Percentiles rank a stretch among this genome's conserved stretches.
Evolutionary conservation across 768 basidiomycete genomes (phyloP).

Genomic region (Panaeolus cyanescens): DNA sequence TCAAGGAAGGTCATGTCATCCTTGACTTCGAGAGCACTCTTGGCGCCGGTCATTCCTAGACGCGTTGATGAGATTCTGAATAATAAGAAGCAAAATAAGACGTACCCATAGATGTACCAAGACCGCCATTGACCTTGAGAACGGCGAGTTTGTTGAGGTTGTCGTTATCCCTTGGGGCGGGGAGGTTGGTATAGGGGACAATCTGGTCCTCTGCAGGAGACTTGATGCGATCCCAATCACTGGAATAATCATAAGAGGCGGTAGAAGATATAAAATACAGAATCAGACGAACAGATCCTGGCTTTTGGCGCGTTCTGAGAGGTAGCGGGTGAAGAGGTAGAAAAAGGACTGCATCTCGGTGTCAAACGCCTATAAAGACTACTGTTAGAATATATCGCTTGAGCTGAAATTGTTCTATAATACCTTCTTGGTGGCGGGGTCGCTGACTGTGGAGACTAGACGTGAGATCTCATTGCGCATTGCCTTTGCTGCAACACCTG

Average conservation of each 20-base stretch:
- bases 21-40: conserved; percentile 94
- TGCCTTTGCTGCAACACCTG: conserved; percentile 89
- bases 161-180: conserved; percentile 54
- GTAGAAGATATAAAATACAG: conserved; percentile 4
- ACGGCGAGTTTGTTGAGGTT: conserved; percentile 92
- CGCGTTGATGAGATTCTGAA: conserved; percentile 8
- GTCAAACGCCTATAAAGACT: conserved; percentile 70
- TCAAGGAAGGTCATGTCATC: conserved; percentile 99
- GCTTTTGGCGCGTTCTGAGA: conserved; percentile 84
- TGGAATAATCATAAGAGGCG: conserved; percentile 28
- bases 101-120: conserved; percentile 87
- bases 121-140: conserved; percentile 93
- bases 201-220: conserved; percentile 87
- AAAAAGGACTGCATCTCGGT: conserved; percentile 97
- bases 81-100: conserved; percentile 7
- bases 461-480: conserved; percentile 98
- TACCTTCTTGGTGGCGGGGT: conserved; percentile 83
- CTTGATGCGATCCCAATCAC: conserved; percentile 89
- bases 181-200: conserved; percentile 76
- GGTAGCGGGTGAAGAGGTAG: conserved; percentile 93
- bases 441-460: conserved; percentile 85
- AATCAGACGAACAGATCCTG: conserved; percentile 72
- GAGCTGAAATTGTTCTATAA: conserved; percentile 8
- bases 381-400: conserved; percentile 21
- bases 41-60: conserved; percentile 83